A percentile compares a stretch with the other conserved stretches of the same genome.
phyloP scores from a whole-genome alignment of 306 rosid species.

The Citrullus mucosospermus region DNA sequence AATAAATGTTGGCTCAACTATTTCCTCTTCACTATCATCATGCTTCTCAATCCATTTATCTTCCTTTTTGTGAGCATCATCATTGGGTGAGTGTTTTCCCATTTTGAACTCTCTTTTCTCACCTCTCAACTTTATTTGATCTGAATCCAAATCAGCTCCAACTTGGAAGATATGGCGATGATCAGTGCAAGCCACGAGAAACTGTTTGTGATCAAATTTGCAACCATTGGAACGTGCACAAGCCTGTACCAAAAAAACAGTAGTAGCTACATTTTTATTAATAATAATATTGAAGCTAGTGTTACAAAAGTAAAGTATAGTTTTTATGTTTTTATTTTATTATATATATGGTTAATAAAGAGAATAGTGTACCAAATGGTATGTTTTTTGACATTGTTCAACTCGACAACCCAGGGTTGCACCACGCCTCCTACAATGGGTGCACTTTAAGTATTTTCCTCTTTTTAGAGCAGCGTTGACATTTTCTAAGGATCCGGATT shows the following conservation, averaged over 20 bases:
- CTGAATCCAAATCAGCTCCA: too few relatives aligned
- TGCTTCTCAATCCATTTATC: too few relatives aligned
- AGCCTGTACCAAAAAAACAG: constrained; percentile 45
- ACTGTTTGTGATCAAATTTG: constrained; percentile 82
- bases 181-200: constrained; percentile 91
- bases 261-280: not conserved
- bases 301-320: too few relatives aligned
- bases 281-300: not conserved
- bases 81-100: too few relatives aligned
- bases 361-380: constrained; percentile 65
- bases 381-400: constrained; percentile 80
- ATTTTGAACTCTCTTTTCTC: too few relatives aligned
- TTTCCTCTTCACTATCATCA: constrained; percentile 12
- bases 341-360: not conserved
- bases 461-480: constrained; percentile 77
- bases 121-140: too few relatives aligned
- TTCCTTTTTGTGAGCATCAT: too few relatives aligned
- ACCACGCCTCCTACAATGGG: constrained; percentile 80
- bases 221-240: constrained; percentile 90
- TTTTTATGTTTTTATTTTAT: too few relatives aligned
- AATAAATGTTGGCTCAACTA: constrained; percentile 61
- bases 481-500: constrained; percentile 75
- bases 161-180: constrained; percentile 65
- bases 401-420: constrained; percentile 96
- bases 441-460: constrained; percentile 85